Percentiles rank a stretch among this genome's conserved stretches.
Conservation (phyloP, 441 rosid genomes). For the Eugenia klotzschiana region DNA sequence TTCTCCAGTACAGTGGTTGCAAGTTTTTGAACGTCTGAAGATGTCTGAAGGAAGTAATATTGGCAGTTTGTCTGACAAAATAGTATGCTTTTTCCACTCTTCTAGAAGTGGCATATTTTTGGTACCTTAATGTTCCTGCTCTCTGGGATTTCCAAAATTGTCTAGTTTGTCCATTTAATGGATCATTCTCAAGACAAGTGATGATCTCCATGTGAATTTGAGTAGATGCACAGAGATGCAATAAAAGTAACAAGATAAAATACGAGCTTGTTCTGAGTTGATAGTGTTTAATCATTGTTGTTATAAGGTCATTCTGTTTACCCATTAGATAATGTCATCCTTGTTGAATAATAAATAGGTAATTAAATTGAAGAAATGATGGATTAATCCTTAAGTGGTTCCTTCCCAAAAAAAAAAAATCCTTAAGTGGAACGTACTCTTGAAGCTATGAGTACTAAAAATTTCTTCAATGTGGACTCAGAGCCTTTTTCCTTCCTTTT, state of each 20-base stretch:
- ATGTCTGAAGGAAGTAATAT: constrained; percentile 15
- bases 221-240: background rate
- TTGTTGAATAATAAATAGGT: background rate
- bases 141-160: background rate
- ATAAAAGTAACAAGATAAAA: background rate
- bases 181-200: background rate
- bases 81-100: constrained; percentile 27
- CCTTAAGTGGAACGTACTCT: background rate
- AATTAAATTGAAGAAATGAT: background rate
- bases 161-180: background rate
- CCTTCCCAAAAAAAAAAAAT: too few species aligned
- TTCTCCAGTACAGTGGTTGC: constrained; percentile 45
- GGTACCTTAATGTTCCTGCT: background rate
- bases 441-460: background rate
- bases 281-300: background rate
- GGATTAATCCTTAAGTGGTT: background rate
- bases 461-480: background rate
- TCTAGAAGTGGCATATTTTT: background rate
- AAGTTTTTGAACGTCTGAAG: constrained; percentile 31
- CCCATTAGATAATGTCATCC: background rate
- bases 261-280: background rate
- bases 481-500: background rate
- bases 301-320: background rate
- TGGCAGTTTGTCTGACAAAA: constrained; percentile 23
- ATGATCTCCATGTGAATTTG: background rate